Evolutionary conservation across 2,329 filamentous ascomycete species (phyloP).

Genomic region (Apiospora rasikravindrae): DNA sequence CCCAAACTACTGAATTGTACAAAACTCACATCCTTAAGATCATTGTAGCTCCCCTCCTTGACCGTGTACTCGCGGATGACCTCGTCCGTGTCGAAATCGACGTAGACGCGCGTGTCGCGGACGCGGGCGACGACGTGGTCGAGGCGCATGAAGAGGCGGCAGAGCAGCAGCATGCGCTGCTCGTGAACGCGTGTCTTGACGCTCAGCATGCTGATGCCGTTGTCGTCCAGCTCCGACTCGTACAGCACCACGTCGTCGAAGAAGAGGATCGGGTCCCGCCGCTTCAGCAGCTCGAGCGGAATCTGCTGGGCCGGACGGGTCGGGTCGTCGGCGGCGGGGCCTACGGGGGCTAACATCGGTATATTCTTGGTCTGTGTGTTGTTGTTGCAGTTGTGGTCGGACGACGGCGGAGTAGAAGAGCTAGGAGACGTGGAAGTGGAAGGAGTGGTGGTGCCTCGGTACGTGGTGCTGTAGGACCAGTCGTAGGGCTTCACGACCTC

Average conservation of each 20-base stretch:
- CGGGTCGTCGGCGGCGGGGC: constrained; percentile 29
- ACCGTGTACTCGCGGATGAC: constrained; percentile 89
- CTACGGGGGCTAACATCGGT: background rate
- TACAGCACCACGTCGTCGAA: constrained; percentile 96
- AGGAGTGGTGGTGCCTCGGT: constrained; percentile 70
- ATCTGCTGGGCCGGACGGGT: constrained; percentile 56
- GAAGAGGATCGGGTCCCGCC: constrained; percentile 92
- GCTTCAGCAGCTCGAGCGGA: constrained; percentile 83
- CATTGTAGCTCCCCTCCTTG: constrained; percentile 82
- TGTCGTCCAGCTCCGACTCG: constrained; percentile 97
- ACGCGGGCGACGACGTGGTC: constrained; percentile 89
- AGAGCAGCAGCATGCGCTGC: constrained; percentile 81
- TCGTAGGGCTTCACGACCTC: constrained; percentile 96
- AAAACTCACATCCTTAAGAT: constrained; percentile 69
- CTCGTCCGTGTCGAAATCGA: constrained; percentile 81
- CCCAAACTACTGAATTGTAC: background rate
- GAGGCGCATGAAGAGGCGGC: constrained; percentile 88
- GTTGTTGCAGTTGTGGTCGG: too few species aligned
- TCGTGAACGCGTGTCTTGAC: constrained; percentile 96
- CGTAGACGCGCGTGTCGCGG: constrained; percentile 87
- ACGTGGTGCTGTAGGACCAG: constrained; percentile 95
- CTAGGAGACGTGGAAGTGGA: constrained; percentile 14
- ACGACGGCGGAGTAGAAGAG: background rate
- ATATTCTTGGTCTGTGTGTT: background rate
- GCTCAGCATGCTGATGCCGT: constrained; percentile 88